These are phyloP conservation scores for Epichloe glyceriae DNA, from an alignment of 2,329 filamentous ascomycete genomes.

Conservation along the genomic window DNA sequence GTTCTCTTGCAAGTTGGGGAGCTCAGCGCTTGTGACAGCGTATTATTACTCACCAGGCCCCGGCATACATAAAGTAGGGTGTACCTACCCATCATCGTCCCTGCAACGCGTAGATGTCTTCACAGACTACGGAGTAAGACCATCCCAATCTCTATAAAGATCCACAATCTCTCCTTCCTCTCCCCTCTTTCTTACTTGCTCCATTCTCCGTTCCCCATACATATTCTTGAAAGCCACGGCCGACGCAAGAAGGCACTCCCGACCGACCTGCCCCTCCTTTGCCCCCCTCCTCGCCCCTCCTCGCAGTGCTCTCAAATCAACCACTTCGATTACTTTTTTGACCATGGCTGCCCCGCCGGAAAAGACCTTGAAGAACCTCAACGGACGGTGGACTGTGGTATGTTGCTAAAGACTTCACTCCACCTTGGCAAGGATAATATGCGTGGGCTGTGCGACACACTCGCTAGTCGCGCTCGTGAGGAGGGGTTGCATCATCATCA, in stretches of 20 bases:
- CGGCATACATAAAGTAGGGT: too few species aligned
- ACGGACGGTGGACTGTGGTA: constrained; percentile 59
- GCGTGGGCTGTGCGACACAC: background rate
- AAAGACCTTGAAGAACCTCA: constrained; percentile 55
- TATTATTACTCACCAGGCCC: too few species aligned
- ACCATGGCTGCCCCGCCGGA: constrained; percentile 58
- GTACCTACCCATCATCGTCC: background rate
- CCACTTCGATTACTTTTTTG: background rate
- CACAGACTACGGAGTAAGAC: background rate
- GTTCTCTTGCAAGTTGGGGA: too few species aligned
- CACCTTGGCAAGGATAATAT: background rate
- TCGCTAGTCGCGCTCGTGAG: background rate
- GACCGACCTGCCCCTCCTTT: background rate
- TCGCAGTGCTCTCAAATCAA: too few species aligned
- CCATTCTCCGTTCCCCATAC: background rate
- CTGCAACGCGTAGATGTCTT: background rate
- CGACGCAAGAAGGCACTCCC: background rate
- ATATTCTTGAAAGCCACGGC: background rate
- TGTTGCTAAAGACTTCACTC: constrained; percentile 12
- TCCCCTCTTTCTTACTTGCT: background rate
- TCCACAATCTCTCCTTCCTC: background rate
- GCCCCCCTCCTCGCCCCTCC: background rate
- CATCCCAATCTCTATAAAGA: background rate
- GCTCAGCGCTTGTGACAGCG: too few species aligned
- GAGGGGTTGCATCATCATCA: background rate